Percentiles rank a stretch among this genome's conserved stretches.
Conservation (phyloP, 202 grass and related monocot genomes). For the Hordeum pubiflorum region DNA sequence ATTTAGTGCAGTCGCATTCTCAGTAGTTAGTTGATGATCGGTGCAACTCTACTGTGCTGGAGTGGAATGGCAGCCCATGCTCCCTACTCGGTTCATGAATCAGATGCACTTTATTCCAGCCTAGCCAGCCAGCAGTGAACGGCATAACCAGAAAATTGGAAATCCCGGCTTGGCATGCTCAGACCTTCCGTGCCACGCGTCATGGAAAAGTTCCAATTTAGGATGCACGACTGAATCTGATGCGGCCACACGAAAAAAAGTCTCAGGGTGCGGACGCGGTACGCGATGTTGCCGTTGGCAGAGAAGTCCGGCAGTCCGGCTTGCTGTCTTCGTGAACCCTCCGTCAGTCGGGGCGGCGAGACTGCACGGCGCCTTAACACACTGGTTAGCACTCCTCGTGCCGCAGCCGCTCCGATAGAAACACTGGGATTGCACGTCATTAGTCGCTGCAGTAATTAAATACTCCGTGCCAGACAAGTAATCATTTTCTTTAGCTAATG, state of each 20-base stretch:
- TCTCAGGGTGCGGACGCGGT: not conserved
- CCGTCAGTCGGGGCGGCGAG: too few relatives aligned
- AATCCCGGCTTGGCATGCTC: not conserved
- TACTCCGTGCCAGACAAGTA: too few relatives aligned
- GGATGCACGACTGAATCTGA: not conserved
- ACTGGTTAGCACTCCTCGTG: not conserved
- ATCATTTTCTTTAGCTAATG: too few relatives aligned
- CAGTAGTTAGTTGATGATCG: not conserved
- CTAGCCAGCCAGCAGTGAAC: not conserved
- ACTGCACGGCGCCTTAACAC: not conserved
- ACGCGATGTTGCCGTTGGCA: too few relatives aligned
- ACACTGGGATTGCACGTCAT: not conserved
- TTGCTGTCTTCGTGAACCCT: too few relatives aligned
- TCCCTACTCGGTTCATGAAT: not conserved
- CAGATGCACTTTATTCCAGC: not conserved
- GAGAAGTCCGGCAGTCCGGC: too few relatives aligned
- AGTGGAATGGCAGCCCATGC: not conserved
- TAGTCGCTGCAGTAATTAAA: not conserved
- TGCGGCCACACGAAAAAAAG: not conserved
- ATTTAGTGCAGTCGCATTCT: not conserved
- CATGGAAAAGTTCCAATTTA: not conserved
- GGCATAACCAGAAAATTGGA: not conserved
- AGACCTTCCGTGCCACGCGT: not conserved
- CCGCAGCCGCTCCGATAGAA: not conserved
- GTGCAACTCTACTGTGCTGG: not conserved